phyloP scores from a whole-genome alignment of 768 basidiomycete species.

The Tephrocybe rancida region DNA sequence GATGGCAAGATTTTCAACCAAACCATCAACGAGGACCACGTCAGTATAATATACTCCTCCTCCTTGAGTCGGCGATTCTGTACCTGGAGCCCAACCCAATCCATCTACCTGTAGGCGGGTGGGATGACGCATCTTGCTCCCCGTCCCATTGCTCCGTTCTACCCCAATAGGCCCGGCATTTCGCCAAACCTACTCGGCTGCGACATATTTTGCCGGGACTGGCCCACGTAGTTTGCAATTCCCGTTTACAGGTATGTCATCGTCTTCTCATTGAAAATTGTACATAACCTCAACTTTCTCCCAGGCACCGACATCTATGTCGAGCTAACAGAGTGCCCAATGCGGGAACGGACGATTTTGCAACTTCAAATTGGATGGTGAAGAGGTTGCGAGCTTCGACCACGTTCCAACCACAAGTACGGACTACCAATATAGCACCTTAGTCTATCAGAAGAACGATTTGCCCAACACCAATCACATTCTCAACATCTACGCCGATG shows the following conservation, averaged over 20 bases:
- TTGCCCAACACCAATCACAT: slow-evolving; percentile 31
- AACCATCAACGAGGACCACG: slow-evolving; percentile 12
- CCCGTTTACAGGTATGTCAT: slow-evolving; percentile 17
- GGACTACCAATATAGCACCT: slow-evolving; percentile 29
- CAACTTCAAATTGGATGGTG: slow-evolving; percentile 37
- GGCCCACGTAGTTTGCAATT: slow-evolving; percentile 28
- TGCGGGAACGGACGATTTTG: no score
- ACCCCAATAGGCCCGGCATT: slow-evolving; percentile 21
- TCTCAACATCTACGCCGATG: slow-evolving; percentile 33
- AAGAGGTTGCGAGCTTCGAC: slow-evolving; percentile 18
- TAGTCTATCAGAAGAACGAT: slow-evolving; percentile 28
- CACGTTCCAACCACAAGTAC: slow-evolving; percentile 26
- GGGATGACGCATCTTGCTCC: neutral
- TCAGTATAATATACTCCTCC: no score
- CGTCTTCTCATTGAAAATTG: no score
- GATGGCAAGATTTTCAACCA: neutral
- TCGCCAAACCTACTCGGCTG: slow-evolving; percentile 31
- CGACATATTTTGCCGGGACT: slow-evolving; percentile 30
- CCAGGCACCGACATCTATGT: slow-evolving; percentile 19
- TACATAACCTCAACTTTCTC: slow-evolving; percentile 15
- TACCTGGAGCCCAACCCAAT: slow-evolving; percentile 4
- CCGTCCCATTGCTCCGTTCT: slow-evolving; percentile 22
- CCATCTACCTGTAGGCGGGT: neutral
- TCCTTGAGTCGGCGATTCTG: slow-evolving; percentile 6
- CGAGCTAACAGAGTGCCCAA: slow-evolving; percentile 9